Evolutionary conservation across 2,329 filamentous ascomycete species (phyloP).

Genomic region (Talaromyces sp.): DNA sequence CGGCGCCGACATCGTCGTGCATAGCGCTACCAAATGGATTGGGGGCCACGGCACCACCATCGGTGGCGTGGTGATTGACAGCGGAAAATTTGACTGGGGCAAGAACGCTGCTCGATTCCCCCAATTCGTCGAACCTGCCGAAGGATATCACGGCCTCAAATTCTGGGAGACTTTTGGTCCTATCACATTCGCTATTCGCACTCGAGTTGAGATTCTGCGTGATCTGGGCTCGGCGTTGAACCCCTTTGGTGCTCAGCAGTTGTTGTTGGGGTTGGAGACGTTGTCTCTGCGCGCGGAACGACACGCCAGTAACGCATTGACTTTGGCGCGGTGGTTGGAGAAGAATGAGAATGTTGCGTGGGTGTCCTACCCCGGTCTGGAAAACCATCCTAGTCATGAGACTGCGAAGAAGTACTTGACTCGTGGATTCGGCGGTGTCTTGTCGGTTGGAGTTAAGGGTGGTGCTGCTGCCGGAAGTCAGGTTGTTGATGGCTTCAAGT

Average conservation of each 20-base stretch:
- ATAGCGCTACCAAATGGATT: conserved; percentile 96
- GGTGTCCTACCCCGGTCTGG: conserved; percentile 89
- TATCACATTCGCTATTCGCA: conserved; percentile 75
- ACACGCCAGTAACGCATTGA: conserved; percentile 76
- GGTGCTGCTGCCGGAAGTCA: conserved; percentile 76
- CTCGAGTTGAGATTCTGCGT: conserved; percentile 82
- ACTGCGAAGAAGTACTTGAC: conserved; percentile 81
- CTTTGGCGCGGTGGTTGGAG: conserved; percentile 77
- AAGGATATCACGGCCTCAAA: conserved; percentile 86
- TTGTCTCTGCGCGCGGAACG: conserved; percentile 79
- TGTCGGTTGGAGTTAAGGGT: conserved; percentile 91
- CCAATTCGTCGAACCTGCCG: conserved; percentile 81
- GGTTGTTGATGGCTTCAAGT: conserved; percentile 88
- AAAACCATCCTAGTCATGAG: conserved; percentile 73
- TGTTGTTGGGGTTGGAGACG: conserved; percentile 84
- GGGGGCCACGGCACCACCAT: conserved; percentile 92
- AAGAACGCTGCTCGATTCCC: conserved; percentile 79
- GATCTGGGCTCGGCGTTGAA: conserved; percentile 79
- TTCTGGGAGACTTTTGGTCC: conserved; percentile 87
- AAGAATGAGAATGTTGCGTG: conserved; percentile 77
- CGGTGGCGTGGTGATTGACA: conserved; percentile 77
- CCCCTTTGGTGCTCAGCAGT: conserved; percentile 88
- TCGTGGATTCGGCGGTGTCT: conserved; percentile 79
- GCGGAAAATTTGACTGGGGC: conserved; percentile 92
- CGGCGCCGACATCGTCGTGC: conserved; percentile 88